Evolutionary conservation across 2,329 filamentous ascomycete species (phyloP).

Genomic region (Ilyonectria mors-panacis): DNA sequence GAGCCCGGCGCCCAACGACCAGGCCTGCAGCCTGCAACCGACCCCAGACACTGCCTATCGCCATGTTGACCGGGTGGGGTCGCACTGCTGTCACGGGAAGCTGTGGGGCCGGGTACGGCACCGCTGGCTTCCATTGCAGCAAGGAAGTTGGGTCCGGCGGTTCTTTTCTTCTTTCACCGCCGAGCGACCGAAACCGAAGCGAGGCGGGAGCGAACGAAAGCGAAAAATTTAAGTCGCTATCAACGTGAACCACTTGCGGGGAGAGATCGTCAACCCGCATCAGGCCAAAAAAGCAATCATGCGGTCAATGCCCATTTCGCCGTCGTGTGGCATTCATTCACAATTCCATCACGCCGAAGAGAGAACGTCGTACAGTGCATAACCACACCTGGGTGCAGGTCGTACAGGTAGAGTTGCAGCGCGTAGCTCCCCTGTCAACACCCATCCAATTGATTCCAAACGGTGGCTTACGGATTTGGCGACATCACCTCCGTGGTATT

Average conservation of each 20-base stretch:
- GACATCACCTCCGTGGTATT: not conserved
- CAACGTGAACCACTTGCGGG: not conserved
- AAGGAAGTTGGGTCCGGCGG: constrained; percentile 11
- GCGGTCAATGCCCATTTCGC: not conserved
- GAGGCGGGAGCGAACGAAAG: not conserved
- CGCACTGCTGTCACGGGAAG: constrained; percentile 22
- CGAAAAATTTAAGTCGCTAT: not conserved
- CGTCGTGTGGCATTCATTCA: constrained; percentile 2
- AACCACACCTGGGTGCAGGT: not conserved
- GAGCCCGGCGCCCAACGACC: not conserved
- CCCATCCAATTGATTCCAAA: constrained; percentile 19
- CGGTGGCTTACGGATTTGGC: constrained; percentile 14
- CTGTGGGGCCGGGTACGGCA: constrained; percentile 29
- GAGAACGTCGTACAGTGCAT: not conserved
- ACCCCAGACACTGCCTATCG: constrained; percentile 19
- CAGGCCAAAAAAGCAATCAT: not conserved
- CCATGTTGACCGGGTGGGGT: constrained; percentile 22
- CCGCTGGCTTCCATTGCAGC: constrained; percentile 17
- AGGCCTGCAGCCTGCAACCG: constrained; percentile 4
- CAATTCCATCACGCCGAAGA: not conserved
- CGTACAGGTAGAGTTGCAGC: constrained; percentile 14
- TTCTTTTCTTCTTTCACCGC: not conserved
- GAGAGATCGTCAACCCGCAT: not conserved
- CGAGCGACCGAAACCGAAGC: constrained; percentile 13
- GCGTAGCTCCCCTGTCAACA: not conserved